Evolutionary conservation across 1,284 basidiomycete genomes (phyloP).

Genomic region (Peniophora sp.): DNA sequence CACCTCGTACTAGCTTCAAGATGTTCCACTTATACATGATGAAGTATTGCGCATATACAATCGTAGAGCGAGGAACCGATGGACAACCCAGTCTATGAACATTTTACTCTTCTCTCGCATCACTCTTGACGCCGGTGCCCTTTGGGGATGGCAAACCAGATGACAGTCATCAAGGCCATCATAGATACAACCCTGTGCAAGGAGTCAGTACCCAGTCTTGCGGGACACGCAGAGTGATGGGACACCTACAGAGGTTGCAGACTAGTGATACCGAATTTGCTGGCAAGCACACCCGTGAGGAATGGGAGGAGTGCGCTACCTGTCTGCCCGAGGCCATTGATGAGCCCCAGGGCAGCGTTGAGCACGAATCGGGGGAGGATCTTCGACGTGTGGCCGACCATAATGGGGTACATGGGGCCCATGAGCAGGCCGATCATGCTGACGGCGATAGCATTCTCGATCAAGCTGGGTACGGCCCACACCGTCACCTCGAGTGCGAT

Average conservation of each 20-base stretch:
- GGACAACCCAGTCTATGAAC: no score
- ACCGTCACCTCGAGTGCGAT: slow-evolving; percentile 52
- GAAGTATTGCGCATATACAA: no score
- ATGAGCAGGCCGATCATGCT: slow-evolving; percentile 49
- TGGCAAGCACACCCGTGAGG: slow-evolving; percentile 47
- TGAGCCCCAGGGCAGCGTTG: slow-evolving; percentile 61
- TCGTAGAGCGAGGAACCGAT: no score
- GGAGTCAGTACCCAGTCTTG: neutral
- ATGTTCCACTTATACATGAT: no score
- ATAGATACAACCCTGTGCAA: slow-evolving; percentile 26
- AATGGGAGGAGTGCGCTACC: slow-evolving; percentile 64
- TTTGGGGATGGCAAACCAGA: slow-evolving; percentile 25
- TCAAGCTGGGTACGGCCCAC: slow-evolving; percentile 54
- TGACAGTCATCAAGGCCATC: slow-evolving; percentile 27
- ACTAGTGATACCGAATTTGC: slow-evolving; percentile 45
- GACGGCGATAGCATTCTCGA: slow-evolving; percentile 52
- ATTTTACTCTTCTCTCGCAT: no score
- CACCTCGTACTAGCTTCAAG: no score
- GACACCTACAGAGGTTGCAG: slow-evolving; percentile 33
- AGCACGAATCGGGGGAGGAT: slow-evolving; percentile 57
- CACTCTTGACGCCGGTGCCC: neutral
- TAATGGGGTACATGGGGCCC: slow-evolving; percentile 46
- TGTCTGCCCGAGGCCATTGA: slow-evolving; percentile 56
- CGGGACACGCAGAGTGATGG: neutral
- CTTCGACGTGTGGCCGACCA: slow-evolving; percentile 49